Conservation (phyloP, 2,329 filamentous ascomycete species). For the Penicillium thymicola region DNA sequence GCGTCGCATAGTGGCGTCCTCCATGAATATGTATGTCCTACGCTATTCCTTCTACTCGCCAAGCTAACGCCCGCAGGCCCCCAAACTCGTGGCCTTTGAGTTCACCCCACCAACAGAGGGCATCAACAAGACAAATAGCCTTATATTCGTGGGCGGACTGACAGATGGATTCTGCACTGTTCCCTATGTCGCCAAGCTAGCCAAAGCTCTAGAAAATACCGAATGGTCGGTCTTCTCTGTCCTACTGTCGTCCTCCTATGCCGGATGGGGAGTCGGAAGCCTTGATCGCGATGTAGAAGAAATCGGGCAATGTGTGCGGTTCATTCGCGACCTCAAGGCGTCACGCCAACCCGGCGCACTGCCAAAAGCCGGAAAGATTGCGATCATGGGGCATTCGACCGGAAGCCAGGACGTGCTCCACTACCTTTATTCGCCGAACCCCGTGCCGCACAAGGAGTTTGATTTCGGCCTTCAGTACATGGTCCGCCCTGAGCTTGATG, state of each 20-base stretch:
- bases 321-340: conserved; percentile 44
- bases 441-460: conserved; percentile 27
- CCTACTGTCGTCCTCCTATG: conserved; percentile 52
- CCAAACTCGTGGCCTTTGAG: conserved; percentile 42
- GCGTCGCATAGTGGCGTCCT: conserved; percentile 31
- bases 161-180: conserved; percentile 57
- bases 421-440: conserved; percentile 52
- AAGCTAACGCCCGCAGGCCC: conserved; percentile 28
- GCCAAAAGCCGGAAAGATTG: conserved; percentile 49
- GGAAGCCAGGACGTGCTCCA: conserved; percentile 68
- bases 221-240: conserved; percentile 54
- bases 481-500: conserved; percentile 59
- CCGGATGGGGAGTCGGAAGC: conserved; percentile 53
- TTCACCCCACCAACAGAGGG: conserved; percentile 26
- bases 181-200: conserved; percentile 51
- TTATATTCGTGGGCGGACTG: conserved; percentile 60
- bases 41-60: not conserved
- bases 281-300: conserved; percentile 55
- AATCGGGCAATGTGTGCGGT: conserved; percentile 51
- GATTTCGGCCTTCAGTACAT: conserved; percentile 29
- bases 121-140: conserved; percentile 43
- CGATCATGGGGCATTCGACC: conserved; percentile 67
- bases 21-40: conserved; percentile 36
- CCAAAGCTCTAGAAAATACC: conserved; percentile 46
- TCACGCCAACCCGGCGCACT: conserved; percentile 8